These are phyloP conservation scores for Penicillium brevicompactum DNA, from an alignment of 2,329 filamentous ascomycete species.

Conservation along the genomic window DNA sequence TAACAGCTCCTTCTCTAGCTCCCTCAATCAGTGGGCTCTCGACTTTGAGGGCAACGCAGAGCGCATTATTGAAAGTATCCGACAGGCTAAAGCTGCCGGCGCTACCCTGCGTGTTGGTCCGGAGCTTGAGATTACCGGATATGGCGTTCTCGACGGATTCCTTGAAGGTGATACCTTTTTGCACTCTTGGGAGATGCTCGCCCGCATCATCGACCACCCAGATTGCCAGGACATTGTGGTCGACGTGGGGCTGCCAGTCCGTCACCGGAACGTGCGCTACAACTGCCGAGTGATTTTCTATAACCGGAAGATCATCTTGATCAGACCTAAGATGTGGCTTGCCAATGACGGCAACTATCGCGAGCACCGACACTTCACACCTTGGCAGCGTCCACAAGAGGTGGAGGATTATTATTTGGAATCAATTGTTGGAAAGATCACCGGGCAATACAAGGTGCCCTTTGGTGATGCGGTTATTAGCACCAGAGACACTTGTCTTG, in stretches of 20 bases:
- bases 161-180: conserved; percentile 60
- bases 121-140: conserved; percentile 58
- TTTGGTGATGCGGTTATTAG: conserved; percentile 70
- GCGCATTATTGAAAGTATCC: conserved; percentile 66
- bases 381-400: conserved; percentile 60
- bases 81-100: conserved; percentile 60
- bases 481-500: conserved; percentile 64
- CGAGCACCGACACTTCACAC: conserved; percentile 64
- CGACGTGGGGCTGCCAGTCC: conserved; percentile 54
- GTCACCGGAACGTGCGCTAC: conserved; percentile 64
- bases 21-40: conserved; percentile 54
- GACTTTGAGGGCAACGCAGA: conserved; percentile 66
- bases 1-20: conserved; percentile 19
- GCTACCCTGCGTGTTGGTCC: conserved; percentile 65
- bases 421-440: conserved; percentile 59
- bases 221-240: conserved; percentile 29
- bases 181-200: conserved; percentile 65
- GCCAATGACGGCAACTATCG: conserved; percentile 71
- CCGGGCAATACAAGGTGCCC: conserved; percentile 58
- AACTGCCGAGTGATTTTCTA: conserved; percentile 68
- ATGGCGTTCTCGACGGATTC: conserved; percentile 63
- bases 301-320: conserved; percentile 69
- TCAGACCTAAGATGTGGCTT: conserved; percentile 72
- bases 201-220: conserved; percentile 61
- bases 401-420: conserved; percentile 68